Evolutionary conservation across 805 yeast genomes (phyloP), one percentile per base, ranked within the genome.

Genomic region (Kuraishia cidri): DNA sequence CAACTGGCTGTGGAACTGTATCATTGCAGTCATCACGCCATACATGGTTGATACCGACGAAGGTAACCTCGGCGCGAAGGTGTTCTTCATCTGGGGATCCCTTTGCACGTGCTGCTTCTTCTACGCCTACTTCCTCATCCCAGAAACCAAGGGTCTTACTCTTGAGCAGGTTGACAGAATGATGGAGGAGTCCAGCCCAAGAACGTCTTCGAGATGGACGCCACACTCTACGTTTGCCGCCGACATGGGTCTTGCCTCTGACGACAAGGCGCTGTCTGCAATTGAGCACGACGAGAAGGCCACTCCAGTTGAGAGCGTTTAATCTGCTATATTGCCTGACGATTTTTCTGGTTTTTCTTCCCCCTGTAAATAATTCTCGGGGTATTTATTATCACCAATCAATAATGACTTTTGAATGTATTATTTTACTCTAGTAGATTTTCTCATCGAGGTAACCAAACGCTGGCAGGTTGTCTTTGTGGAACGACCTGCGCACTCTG

Each of bases 1-100:
- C 30, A 82, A 83, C 60, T 82, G 92, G 92, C 52, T 79, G 26
- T 78, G 76, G 61, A 82, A 82, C 60, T 80, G 81, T 54, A 73
- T 69, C 17, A 78, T 80, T 54, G 83, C 84, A n/a, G 79, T 73
- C 50, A 77, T 79, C 35, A 81, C 87, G 28, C 85, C 87, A 30
- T 76, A 74, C 53, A 66, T 80, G 56, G 79, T 76, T 41, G 83
- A 76, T 49, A 60, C 66, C 22, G 84, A 81, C 20, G 48, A 64
- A 32, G 79, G 75, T 44, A 75, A 75, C 31, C 60, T 79, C 37
- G 78, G 79, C 10, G 67, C 73, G 33, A 73, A 70, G 43, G 80
- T 78, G 27, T 79, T 78, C 60, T 81, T 77, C 56, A 72, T 81
- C 31, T 81, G 87, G 84, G 88, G 87, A 57, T 38, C 56, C 8